Evolutionary conservation across 805 yeast species (phyloP).

Genomic region (Isabelozyma heimii): DNA sequence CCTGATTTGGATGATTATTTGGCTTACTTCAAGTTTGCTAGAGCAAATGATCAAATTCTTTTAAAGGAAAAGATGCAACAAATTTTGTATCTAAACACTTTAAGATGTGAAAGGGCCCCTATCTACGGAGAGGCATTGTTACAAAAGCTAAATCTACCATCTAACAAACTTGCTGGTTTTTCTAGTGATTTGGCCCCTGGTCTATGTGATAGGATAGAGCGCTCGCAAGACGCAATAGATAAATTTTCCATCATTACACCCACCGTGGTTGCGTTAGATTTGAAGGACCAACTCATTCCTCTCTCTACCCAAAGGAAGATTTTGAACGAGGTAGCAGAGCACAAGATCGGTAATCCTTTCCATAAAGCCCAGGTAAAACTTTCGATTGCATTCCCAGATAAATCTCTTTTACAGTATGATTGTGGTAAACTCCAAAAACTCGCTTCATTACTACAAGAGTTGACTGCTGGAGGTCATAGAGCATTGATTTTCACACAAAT

Average conservation of each 20-base stretch:
- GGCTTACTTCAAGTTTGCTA: conserved; percentile 57
- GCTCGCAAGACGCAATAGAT: conserved; percentile 54
- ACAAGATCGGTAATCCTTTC: conserved; percentile 53
- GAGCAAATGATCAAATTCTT: conserved; percentile 50
- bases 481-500: conserved; percentile 96
- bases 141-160: conserved; percentile 26
- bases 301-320: conserved; percentile 28
- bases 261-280: conserved; percentile 71
- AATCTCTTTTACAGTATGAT: conserved; percentile 85
- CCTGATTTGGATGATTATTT: conserved; percentile 38
- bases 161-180: conserved; percentile 9
- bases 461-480: conserved; percentile 86
- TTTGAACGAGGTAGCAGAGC: conserved; percentile 25
- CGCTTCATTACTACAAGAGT: conserved; percentile 68
- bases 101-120: conserved; percentile 66
- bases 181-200: conserved; percentile 18
- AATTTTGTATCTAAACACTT: conserved; percentile 56
- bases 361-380: conserved; percentile 82
- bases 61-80: conserved; percentile 56
- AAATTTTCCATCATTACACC: conserved; percentile 89
- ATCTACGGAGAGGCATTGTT: conserved; percentile 63
- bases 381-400: conserved; percentile 95
- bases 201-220: conserved; percentile 24
- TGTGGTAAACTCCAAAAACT: conserved; percentile 94
- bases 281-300: conserved; percentile 53